phyloP scores from a whole-genome alignment of 805 yeast genomes.

The Candida khao-thaluensis region DNA sequence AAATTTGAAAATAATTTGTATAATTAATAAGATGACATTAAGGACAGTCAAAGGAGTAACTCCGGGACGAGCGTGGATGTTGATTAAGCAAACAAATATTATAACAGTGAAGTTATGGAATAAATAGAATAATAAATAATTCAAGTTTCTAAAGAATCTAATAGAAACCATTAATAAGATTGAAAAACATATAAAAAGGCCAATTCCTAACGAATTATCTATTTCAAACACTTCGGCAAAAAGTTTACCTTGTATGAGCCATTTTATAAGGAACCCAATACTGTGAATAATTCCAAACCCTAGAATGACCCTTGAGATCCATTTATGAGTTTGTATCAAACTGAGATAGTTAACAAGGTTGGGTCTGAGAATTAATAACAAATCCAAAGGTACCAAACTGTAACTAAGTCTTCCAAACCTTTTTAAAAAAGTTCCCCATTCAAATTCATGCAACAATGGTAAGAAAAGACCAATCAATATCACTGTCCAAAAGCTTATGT shows the following conservation, averaged over 20 bases:
- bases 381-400: conserved; percentile 55
- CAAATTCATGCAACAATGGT: conserved; percentile 29
- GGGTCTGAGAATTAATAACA: conserved; percentile 58
- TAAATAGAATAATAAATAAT: conserved; percentile 55
- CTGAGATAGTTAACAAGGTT: conserved; percentile 47
- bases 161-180: conserved; percentile 47
- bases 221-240: conserved; percentile 30
- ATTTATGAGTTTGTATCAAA: conserved; percentile 60
- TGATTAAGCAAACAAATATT: conserved; percentile 43
- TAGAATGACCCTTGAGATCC: conserved; percentile 63
- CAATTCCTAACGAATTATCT: conserved; percentile 53
- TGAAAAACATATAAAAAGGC: conserved; percentile 35
- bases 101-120: conserved; percentile 54
- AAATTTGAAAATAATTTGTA: conserved; percentile 38
- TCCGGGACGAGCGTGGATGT: conserved; percentile 71
- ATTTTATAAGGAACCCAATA: conserved; percentile 49
- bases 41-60: conserved; percentile 32
- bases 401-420: conserved; percentile 64
- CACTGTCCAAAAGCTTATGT: conserved; percentile 33
- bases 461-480: conserved; percentile 22
- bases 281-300: conserved; percentile 49
- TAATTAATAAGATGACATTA: conserved; percentile 23
- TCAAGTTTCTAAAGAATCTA: conserved; percentile 45
- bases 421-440: conserved; percentile 31
- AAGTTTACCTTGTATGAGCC: conserved; percentile 41